phyloP scores from a whole-genome alignment of 1,284 basidiomycete species.

The Sphaerobolus stellatus region DNA sequence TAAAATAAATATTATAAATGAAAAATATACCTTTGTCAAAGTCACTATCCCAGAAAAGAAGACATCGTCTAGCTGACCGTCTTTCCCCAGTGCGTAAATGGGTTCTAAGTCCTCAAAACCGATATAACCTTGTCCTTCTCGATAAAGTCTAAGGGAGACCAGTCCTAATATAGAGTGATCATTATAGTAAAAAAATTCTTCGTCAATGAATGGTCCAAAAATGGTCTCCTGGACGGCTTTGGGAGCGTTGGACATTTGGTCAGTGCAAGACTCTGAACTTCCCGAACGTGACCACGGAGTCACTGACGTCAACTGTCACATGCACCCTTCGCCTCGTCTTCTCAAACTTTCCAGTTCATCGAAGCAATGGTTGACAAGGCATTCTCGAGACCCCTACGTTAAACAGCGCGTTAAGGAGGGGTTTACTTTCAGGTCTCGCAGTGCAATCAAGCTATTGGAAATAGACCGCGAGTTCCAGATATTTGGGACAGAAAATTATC shows the following conservation, averaged over 20 bases:
- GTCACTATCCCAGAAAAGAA: slow-evolving; percentile 9
- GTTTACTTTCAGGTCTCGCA: slow-evolving; percentile 65
- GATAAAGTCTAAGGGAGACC: slow-evolving; percentile 2
- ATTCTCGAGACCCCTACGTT: slow-evolving; percentile 67
- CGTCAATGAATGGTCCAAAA: slow-evolving; percentile 12
- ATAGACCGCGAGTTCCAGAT: slow-evolving; percentile 53
- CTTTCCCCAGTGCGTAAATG: slow-evolving; percentile 2
- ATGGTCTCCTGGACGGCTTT: too few species aligned
- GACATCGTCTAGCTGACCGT: slow-evolving; percentile 2
- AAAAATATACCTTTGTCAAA: not conserved
- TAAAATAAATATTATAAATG: not conserved
- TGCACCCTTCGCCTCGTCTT: slow-evolving; percentile 11
- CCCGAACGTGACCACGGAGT: not conserved
- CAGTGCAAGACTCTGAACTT: too few species aligned
- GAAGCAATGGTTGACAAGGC: slow-evolving; percentile 60
- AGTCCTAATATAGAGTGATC: not conserved
- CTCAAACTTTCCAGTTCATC: slow-evolving; percentile 36
- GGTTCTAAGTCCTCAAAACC: slow-evolving; percentile 7
- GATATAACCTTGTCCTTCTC: not conserved
- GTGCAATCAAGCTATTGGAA: slow-evolving; percentile 83
- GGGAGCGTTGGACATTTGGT: too few species aligned
- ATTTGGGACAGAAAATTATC: slow-evolving; percentile 36
- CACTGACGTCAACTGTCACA: slow-evolving; percentile 1
- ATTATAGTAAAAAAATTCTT: slow-evolving; percentile 8
- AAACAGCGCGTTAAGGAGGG: slow-evolving; percentile 50